Evolutionary conservation across 2,329 filamentous ascomycete species (phyloP).

Genomic region (Fusarium papillatum): DNA sequence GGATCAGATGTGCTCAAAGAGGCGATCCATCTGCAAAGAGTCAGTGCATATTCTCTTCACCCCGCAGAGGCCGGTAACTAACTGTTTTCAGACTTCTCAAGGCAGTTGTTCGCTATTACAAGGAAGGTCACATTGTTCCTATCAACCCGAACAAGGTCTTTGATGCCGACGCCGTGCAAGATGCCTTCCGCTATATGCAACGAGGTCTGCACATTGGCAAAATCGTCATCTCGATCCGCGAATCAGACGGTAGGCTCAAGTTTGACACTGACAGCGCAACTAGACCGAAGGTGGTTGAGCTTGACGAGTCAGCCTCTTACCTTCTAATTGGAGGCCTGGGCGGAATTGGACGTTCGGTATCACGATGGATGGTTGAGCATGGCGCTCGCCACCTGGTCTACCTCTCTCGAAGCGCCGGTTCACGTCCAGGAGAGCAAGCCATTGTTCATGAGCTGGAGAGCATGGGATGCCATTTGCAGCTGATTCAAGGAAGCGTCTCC

Average conservation of each 20-base stretch:
- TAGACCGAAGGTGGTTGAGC: neutral
- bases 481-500: conserved; percentile 51
- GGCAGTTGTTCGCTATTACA: conserved; percentile 10
- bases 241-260: neutral
- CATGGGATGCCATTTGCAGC: conserved; percentile 41
- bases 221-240: conserved; percentile 50
- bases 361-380: conserved; percentile 24
- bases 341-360: conserved; percentile 23
- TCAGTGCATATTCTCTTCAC: conserved; percentile 21
- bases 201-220: conserved; percentile 57
- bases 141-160: conserved; percentile 44
- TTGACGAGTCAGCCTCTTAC: conserved; percentile 40
- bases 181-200: conserved; percentile 60
- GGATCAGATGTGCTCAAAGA: conserved; percentile 32
- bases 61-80: conserved; percentile 13
- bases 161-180: conserved; percentile 44
- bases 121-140: conserved; percentile 31
- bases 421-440: conserved; percentile 7
- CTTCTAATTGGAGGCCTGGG: conserved; percentile 42
- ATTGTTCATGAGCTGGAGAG: conserved; percentile 41
- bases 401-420: conserved; percentile 26
- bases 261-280: neutral
- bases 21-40: conserved; percentile 11
- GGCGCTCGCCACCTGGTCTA: conserved; percentile 20
- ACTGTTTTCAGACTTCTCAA: neutral